phyloP scores from a whole-genome alignment of 2,329 filamentous ascomycete species.

The Penicillium italicum region DNA sequence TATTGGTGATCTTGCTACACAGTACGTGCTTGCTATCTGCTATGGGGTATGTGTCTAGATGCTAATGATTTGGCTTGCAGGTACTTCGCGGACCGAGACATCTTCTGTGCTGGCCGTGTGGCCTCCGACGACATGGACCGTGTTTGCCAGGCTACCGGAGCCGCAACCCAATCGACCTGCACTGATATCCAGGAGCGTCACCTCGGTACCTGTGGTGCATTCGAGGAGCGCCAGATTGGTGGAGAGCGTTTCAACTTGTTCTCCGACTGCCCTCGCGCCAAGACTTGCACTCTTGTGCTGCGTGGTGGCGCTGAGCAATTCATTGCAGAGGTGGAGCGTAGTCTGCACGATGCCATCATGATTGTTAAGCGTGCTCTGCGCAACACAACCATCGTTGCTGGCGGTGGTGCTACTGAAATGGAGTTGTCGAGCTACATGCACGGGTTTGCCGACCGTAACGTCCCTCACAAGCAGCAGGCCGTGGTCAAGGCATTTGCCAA shows the following conservation, averaged over 20 bases:
- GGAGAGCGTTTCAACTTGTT: slow-evolving; percentile 99
- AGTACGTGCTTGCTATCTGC: slow-evolving; percentile 47
- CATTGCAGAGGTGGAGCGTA: slow-evolving; percentile 96
- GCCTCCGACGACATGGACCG: slow-evolving; percentile 90
- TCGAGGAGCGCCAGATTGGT: slow-evolving; percentile 96
- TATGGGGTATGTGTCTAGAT: background rate
- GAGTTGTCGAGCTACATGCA: slow-evolving; percentile 92
- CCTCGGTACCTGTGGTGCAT: slow-evolving; percentile 82
- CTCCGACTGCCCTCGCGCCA: slow-evolving; percentile 88
- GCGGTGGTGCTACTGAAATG: slow-evolving; percentile 94
- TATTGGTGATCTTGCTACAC: slow-evolving; percentile 94
- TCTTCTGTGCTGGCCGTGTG: slow-evolving; percentile 97
- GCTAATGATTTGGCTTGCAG: slow-evolving; percentile 24
- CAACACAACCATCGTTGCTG: slow-evolving; percentile 91
- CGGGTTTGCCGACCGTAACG: slow-evolving; percentile 85
- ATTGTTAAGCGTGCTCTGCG: slow-evolving; percentile 97
- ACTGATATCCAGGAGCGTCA: slow-evolving; percentile 88
- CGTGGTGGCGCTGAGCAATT: slow-evolving; percentile 98
- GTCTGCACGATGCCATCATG: slow-evolving; percentile 98
- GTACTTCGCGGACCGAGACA: slow-evolving; percentile 93
- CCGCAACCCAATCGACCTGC: slow-evolving; percentile 90
- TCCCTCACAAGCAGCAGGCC: slow-evolving; percentile 90
- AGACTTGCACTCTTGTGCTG: slow-evolving; percentile 93
- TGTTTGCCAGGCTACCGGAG: slow-evolving; percentile 90
- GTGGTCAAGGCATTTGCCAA: slow-evolving; percentile 98